Evolutionary conservation across 441 rosid genomes (phyloP).

Genomic region (Brassica hybrid): DNA sequence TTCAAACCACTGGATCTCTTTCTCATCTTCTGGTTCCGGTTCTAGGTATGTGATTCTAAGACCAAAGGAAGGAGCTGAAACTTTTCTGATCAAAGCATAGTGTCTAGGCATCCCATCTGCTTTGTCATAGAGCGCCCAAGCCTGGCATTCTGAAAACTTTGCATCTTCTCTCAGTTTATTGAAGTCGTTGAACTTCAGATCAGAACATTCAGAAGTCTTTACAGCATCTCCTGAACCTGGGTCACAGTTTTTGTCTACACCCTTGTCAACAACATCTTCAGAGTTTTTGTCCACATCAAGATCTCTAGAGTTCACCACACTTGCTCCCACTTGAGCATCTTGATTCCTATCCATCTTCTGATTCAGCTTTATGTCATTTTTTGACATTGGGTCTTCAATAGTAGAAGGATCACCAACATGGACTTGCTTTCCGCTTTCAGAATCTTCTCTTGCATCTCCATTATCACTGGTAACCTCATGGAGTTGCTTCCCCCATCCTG

Average conservation of each 20-base stretch:
- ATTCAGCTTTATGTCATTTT: too few species aligned
- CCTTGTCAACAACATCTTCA: not conserved
- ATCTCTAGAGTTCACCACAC: constrained; percentile 16
- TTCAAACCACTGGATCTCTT: constrained; percentile 27
- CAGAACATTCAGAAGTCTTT: not conserved
- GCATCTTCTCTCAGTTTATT: not conserved
- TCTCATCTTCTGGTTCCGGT: constrained; percentile 18
- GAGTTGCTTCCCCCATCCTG: constrained; percentile 36
- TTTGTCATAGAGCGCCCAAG: constrained; percentile 55
- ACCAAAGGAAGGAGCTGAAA: constrained; percentile 41
- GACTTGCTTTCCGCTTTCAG: too few species aligned
- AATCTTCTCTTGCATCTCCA: too few species aligned
- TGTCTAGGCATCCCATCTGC: constrained; percentile 62
- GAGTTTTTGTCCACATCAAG: not conserved
- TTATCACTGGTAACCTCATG: constrained; percentile 36
- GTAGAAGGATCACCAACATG: too few species aligned
- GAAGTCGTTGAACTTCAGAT: not conserved
- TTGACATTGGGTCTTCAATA: too few species aligned
- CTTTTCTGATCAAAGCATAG: constrained; percentile 53
- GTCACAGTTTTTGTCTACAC: constrained; percentile 27
- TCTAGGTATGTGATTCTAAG: constrained; percentile 50
- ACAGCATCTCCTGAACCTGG: constrained; percentile 1
- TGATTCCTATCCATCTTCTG: too few species aligned
- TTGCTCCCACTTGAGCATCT: too few species aligned
- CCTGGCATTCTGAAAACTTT: not conserved